phyloP scores from a whole-genome alignment of 495 filamentous ascomycete genomes.

The Tuber umbilicatum region DNA sequence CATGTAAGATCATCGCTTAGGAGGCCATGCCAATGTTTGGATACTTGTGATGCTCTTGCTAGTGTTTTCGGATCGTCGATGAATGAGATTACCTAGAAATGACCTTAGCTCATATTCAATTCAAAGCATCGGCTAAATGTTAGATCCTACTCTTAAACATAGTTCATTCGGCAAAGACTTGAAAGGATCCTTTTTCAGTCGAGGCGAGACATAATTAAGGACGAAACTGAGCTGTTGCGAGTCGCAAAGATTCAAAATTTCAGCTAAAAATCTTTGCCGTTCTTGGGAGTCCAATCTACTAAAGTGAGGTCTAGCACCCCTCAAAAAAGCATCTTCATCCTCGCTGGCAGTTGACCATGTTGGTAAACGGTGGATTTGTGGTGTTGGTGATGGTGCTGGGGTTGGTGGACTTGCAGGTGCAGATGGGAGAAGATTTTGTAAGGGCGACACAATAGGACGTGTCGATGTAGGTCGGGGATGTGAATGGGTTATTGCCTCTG shows the following conservation, averaged over 20 bases:
- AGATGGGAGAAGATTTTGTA: constrained; percentile 41
- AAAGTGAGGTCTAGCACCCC: constrained; percentile 41
- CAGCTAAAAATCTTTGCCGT: constrained; percentile 61
- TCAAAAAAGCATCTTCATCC: constrained; percentile 40
- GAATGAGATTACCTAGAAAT: constrained; percentile 71
- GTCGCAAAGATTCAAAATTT: constrained; percentile 83
- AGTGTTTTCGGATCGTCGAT: constrained; percentile 92
- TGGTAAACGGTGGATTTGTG: constrained; percentile 40
- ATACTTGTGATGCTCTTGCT: constrained; percentile 87
- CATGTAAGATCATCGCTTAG: constrained; percentile 94
- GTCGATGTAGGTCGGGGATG: constrained; percentile 40
- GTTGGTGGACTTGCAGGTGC: constrained; percentile 42
- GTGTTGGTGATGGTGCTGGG: constrained; percentile 41
- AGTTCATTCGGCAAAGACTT: constrained; percentile 81
- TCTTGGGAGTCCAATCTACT: constrained; percentile 44
- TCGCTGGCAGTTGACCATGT: constrained; percentile 42
- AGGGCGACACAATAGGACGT: constrained; percentile 40
- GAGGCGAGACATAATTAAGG: constrained; percentile 81
- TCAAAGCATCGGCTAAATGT: constrained; percentile 8
- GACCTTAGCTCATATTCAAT: constrained; percentile 10
- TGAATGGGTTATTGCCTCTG: constrained; percentile 34
- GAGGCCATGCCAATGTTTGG: constrained; percentile 82
- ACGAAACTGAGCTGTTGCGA: constrained; percentile 93
- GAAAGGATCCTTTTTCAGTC: constrained; percentile 94
- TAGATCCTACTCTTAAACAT: constrained; percentile 65